Evolutionary conservation across 768 basidiomycete species (phyloP).

Genomic region (Clathrus columnatus): DNA sequence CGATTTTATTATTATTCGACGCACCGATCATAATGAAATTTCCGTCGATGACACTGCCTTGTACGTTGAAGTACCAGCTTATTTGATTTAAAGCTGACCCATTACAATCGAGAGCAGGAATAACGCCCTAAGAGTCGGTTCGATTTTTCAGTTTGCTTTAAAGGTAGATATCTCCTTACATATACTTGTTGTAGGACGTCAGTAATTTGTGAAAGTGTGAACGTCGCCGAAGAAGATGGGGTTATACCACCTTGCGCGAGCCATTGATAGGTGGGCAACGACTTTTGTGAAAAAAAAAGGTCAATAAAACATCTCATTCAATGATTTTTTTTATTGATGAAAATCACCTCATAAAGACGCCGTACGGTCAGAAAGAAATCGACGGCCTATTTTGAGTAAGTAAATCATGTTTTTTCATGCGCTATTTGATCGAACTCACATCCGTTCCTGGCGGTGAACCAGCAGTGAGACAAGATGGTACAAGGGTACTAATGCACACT

Average conservation of each 20-base stretch:
- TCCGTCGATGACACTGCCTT: constrained; percentile 62
- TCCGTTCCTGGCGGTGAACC: constrained; percentile 56
- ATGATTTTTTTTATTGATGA: no score
- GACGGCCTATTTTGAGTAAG: constrained; percentile 40
- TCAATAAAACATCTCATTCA: no score
- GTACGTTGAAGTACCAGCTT: constrained; percentile 55
- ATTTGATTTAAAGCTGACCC: constrained; percentile 33
- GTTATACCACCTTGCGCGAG: constrained; percentile 64
- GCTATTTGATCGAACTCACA: constrained; percentile 26
- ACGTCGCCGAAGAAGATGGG: constrained; percentile 50
- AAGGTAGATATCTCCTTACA: constrained; percentile 30
- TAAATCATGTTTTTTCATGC: no score
- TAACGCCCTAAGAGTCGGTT: constrained; percentile 32
- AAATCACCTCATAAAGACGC: constrained; percentile 5
- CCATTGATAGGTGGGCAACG: constrained; percentile 66
- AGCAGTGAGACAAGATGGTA: constrained; percentile 47
- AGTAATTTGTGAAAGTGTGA: constrained; percentile 44
- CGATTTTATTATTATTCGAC: constrained; percentile 22
- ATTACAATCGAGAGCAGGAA: constrained; percentile 40
- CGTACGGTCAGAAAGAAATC: constrained; percentile 45
- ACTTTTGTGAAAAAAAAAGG: neutral
- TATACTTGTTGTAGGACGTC: constrained; percentile 47
- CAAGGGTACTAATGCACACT: constrained; percentile 40
- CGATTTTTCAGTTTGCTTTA: neutral
- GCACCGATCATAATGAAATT: constrained; percentile 49